phyloP scores from a whole-genome alignment of 1,284 basidiomycete species.

The Fereydounia khargensis region DNA sequence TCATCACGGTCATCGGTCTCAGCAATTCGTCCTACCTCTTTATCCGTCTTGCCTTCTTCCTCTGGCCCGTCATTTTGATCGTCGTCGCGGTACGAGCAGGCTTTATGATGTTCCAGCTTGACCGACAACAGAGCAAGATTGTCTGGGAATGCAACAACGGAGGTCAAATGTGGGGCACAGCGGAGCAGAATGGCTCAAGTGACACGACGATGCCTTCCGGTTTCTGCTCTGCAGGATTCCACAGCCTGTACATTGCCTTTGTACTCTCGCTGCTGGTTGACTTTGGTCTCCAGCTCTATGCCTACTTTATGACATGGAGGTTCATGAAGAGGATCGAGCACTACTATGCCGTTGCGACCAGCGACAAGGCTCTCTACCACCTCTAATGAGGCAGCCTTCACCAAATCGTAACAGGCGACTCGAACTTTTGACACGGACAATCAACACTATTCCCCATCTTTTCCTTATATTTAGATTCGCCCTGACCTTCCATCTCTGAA shows the following conservation, averaged over 20 bases:
- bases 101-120: slow-evolving; percentile 64
- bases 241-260: slow-evolving; percentile 68
- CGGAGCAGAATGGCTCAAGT: slow-evolving; percentile 59
- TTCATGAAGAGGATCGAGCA: slow-evolving; percentile 53
- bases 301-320: slow-evolving; percentile 50
- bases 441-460: background rate
- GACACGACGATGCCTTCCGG: slow-evolving; percentile 62
- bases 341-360: slow-evolving; percentile 38
- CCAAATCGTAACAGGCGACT: no score
- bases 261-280: slow-evolving; percentile 69
- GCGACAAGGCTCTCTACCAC: slow-evolving; percentile 32
- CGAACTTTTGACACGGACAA: background rate
- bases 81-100: slow-evolving; percentile 68
- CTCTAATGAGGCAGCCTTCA: no score
- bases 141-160: slow-evolving; percentile 72
- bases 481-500: no score
- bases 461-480: no score
- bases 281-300: slow-evolving; percentile 68
- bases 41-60: slow-evolving; percentile 68
- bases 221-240: slow-evolving; percentile 68
- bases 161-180: slow-evolving; percentile 68
- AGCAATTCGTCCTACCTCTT: slow-evolving; percentile 73
- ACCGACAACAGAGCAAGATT: slow-evolving; percentile 62
- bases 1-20: slow-evolving; percentile 67
- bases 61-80: slow-evolving; percentile 73